These are phyloP conservation scores for Arthrinium puccinioides DNA, from an alignment of 2,329 filamentous ascomycete species.

Conservation along the genomic window DNA sequence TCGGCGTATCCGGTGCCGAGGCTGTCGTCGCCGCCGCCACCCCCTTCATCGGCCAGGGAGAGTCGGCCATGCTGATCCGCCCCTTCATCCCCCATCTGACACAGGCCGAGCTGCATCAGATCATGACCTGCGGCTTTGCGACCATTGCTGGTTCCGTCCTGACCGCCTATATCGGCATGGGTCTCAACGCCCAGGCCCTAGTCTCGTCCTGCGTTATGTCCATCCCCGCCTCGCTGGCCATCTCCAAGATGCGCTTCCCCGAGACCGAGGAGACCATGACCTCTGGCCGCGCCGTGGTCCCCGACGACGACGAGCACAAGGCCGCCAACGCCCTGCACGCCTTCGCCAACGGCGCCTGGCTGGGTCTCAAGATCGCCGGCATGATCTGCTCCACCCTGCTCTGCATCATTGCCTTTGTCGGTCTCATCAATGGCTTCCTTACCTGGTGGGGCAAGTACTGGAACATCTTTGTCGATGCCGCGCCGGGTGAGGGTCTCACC, in stretches of 20 bases:
- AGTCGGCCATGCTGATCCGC: slow-evolving; percentile 86
- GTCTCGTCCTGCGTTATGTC: slow-evolving; percentile 94
- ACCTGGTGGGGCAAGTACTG: slow-evolving; percentile 69
- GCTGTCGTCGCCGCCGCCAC: slow-evolving; percentile 91
- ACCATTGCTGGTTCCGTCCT: slow-evolving; percentile 87
- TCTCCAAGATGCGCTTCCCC: slow-evolving; percentile 84
- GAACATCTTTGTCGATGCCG: slow-evolving; percentile 51
- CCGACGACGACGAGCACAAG: slow-evolving; percentile 68
- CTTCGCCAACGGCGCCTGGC: slow-evolving; percentile 67
- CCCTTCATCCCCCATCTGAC: slow-evolving; percentile 84
- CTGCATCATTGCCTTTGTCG: slow-evolving; percentile 65
- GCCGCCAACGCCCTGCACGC: slow-evolving; percentile 75
- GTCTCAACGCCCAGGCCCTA: slow-evolving; percentile 75
- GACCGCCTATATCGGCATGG: slow-evolving; percentile 77
- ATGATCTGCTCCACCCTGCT: slow-evolving; percentile 68
- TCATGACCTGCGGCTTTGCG: slow-evolving; percentile 88
- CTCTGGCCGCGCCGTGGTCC: slow-evolving; percentile 71
- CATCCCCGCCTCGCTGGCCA: slow-evolving; percentile 82
- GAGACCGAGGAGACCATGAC: slow-evolving; percentile 84
- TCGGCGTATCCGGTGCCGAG: slow-evolving; percentile 82
- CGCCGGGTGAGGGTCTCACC: slow-evolving; percentile 49
- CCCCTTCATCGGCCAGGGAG: slow-evolving; percentile 89
- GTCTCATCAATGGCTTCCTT: slow-evolving; percentile 58
- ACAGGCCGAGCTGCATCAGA: slow-evolving; percentile 79
- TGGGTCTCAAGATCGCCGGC: slow-evolving; percentile 67